These are phyloP conservation scores for Blastocystis sp. DNA, from an alignment of 352 stramenopile genomes.

Conservation along the genomic window DNA sequence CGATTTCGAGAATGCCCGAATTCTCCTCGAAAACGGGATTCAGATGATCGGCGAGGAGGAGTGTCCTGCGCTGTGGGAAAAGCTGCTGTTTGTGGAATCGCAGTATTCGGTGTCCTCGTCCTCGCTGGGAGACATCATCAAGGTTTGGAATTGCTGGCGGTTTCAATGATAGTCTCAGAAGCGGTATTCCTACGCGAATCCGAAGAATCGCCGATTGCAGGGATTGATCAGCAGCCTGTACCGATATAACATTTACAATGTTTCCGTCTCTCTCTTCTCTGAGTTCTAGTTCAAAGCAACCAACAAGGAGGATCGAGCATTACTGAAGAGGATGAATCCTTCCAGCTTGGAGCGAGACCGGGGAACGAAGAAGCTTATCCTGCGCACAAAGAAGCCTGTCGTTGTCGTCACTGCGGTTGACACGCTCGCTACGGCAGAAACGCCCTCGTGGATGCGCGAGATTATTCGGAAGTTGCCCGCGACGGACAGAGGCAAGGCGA, in stretches of 20 bases:
- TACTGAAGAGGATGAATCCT: constrained; percentile 13
- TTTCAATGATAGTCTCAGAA: neutral
- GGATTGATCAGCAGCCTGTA: constrained; percentile 29
- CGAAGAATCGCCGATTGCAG: constrained; percentile 2
- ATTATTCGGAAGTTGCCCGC: constrained; percentile 56
- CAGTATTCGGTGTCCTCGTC: neutral
- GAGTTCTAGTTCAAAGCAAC: constrained; percentile 17
- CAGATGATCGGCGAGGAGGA: constrained; percentile 2
- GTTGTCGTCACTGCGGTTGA: neutral
- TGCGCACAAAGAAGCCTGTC: constrained; percentile 5
- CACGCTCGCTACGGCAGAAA: neutral
- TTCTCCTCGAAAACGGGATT: constrained; percentile 42
- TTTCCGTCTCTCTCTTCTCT: neutral
- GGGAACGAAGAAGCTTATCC: constrained; percentile 19
- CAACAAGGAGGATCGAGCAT: constrained; percentile 25
- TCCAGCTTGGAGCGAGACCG: constrained; percentile 20
- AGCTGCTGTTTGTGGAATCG: neutral
- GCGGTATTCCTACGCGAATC: constrained; percentile 5
- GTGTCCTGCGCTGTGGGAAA: constrained; percentile 20
- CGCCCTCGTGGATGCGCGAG: constrained; percentile 24
- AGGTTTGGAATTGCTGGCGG: neutral
- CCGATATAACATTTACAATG: constrained; percentile 13
- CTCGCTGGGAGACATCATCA: constrained; percentile 1
- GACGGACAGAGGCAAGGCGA: constrained; percentile 3
- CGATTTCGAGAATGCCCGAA: constrained; percentile 21